phyloP scores from a whole-genome alignment of 108 stramenopile genomes.

The Aurantiochytrium sp. region DNA sequence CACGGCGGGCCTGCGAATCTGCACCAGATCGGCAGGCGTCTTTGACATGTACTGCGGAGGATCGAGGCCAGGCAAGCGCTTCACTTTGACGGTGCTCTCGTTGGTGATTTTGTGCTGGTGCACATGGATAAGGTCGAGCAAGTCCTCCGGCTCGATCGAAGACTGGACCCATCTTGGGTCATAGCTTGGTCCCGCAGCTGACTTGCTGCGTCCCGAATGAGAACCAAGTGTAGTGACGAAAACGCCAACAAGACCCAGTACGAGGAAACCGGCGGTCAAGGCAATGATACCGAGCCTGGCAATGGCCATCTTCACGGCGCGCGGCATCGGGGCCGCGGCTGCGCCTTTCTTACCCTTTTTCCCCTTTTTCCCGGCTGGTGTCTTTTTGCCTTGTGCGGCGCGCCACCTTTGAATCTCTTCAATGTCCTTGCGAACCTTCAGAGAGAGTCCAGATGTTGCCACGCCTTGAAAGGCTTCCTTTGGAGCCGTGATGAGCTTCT shows the following conservation, averaged over 20 bases:
- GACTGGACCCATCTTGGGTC: background rate
- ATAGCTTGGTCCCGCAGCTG: background rate
- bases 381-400: background rate
- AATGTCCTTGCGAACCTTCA: background rate
- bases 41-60: conserved; percentile 6
- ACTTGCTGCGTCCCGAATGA: background rate
- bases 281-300: background rate
- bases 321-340: background rate
- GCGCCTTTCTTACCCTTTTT: background rate
- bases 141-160: background rate
- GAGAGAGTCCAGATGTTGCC: background rate
- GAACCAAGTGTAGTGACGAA: background rate
- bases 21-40: background rate
- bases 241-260: background rate
- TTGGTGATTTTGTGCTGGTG: conserved; percentile 15
- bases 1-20: background rate
- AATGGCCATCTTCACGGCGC: background rate
- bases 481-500: background rate
- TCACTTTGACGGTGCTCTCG: background rate
- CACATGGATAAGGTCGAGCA: background rate
- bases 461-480: too few relatives aligned
- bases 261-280: background rate
- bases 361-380: background rate
- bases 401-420: background rate
- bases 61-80: background rate